Evolutionary conservation across 108 stramenopile species (phyloP), one percentile per base, ranked within the genome.

Genomic region (Pseudonitzschia pungens): DNA sequence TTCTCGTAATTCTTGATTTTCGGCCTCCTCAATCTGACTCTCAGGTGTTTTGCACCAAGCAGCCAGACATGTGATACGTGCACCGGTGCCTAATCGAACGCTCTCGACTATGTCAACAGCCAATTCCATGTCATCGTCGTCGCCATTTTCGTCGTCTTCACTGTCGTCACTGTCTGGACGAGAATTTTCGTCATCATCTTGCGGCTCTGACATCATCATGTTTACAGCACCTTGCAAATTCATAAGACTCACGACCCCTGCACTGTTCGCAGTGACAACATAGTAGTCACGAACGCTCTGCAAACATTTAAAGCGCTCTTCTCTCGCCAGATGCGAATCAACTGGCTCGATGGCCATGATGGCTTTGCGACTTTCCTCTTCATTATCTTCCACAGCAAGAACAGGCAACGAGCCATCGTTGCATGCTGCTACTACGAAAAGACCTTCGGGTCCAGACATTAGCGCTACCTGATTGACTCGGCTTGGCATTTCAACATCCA

Each of bases 281-380:
- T 79, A 85, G 24, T 88, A 88, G 32, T 81, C 84, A 36, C 75
- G 76, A 11, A 92, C 84, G 29, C 68, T 63, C 16, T 80, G 75
- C 54, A 95, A 84, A 75, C 93, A 92, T 71, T 95, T 95, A 67
- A 93, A 90, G 69, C 94, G 86, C 77, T 91, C 92, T 76, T 92
- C 92, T 45, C 89, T 81, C 11, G 91, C 90, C 28, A 90, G 87
- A 31, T 75, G 62, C 7, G 76, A 83, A 29, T 93, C 92, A 24
- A 95, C 91, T 29, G 93, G 89, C 75, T 96, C 92, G 69, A 96
- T 93, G 18, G 92, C 94, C 92, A 96, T 93, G 56, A 92, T 88
- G 5, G 92, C 94, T 36, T 89, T 75, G 21, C 92, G 83, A 27
- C 75, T 87, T 43, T 77, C 74, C 4, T 81, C 78, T 33, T 81